These are phyloP conservation scores for Colletotrichum sp. DNA, from an alignment of 2,329 filamentous ascomycete species.

Conservation along the genomic window DNA sequence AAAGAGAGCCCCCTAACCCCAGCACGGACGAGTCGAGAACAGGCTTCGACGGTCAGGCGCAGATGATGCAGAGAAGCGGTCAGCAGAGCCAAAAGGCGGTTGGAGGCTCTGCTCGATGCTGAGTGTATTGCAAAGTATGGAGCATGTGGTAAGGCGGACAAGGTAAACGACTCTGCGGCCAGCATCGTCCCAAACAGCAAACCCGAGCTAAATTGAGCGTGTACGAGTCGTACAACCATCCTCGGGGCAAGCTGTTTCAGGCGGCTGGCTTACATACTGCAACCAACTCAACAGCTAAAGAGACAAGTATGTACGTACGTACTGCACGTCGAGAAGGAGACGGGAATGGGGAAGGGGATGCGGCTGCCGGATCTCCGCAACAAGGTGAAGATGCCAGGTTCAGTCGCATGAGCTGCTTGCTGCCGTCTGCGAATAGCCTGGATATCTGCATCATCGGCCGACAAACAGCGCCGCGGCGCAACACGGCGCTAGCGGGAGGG, in stretches of 20 bases:
- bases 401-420: neutral
- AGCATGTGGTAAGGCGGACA: neutral
- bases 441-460: neutral
- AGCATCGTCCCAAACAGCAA: slow-evolving; percentile 13
- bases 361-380: neutral
- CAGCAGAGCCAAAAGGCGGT: neutral
- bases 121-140: neutral
- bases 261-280: neutral
- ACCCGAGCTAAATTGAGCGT: neutral
- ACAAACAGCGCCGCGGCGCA: neutral
- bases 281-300: neutral
- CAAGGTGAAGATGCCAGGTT: neutral
- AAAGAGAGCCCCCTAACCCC: neutral
- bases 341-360: neutral
- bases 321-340: neutral
- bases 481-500: neutral
- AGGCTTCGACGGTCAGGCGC: neutral
- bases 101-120: neutral
- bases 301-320: neutral
- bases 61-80: slow-evolving; percentile 8
- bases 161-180: neutral
- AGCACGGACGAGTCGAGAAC: slow-evolving; percentile 1
- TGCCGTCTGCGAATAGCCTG: neutral
- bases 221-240: slow-evolving; percentile 6
- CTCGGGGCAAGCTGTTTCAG: slow-evolving; percentile 13